Base-by-base conservation (phyloP, 805 yeast genomes). In the Henningerozyma blattae region DNA sequence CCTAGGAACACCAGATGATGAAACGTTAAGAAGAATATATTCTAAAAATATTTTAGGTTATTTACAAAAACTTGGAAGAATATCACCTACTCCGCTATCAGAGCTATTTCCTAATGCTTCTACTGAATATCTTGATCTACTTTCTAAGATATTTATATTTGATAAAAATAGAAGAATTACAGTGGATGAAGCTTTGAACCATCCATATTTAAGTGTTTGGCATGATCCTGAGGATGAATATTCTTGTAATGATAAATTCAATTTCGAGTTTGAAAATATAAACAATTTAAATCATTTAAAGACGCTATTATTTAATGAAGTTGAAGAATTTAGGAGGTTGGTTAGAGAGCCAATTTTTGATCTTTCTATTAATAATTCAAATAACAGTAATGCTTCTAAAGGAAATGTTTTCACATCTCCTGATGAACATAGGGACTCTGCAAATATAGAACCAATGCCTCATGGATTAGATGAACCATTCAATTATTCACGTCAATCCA, bases 141-240 rank as follows among this genome's bases (percentile, higher is more conserved):
- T 80, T 35, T 67, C 77, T 55, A 77, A 70, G 43, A 65, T 89
- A 65, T 67, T 89, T 30, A 71, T 82, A 1, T 89, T 89, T 56
- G 84, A 86, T 48, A 96, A 96, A 2, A 59, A 67, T 10, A 75
- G 79, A 48, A 67, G 97, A 50, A 78, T 87, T 40, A 73, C 87
- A 2, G 97, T 86, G 3, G 78, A 68, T 34, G 79, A 81, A 39
- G 95, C 96, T 0, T 67, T 89, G 31, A 61, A 68, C 43, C 97
- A 89, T 53, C 95, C 95, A 3, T 89, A 89, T 56, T 64, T 89
- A 34, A 61, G 68, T 33, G 70, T 81, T n/a, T 89, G 89, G 59
- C 97, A 89, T 56, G 97, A 89, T 50, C 94, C 95, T 3, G 74
- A 72, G 35, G 97, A 89, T 54, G 97, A 89, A 58, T 24, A 24